phyloP scores from a whole-genome alignment of 345 rosid species.

The Melaleuca alternifolia region DNA sequence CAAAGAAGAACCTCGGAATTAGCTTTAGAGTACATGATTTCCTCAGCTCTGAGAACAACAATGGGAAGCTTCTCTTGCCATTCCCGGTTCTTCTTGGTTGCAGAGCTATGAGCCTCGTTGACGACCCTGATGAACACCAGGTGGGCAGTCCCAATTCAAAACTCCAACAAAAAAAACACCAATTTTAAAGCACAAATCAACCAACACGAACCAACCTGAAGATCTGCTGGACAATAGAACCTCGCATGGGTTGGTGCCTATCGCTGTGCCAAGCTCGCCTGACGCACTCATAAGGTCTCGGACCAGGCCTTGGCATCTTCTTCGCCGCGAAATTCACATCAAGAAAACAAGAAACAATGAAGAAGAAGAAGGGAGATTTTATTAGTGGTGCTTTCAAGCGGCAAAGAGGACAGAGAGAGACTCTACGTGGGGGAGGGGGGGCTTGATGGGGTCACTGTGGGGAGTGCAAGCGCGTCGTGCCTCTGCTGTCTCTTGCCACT shows the following conservation, averaged over 20 bases:
- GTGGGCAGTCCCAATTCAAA: slow-evolving; percentile 7
- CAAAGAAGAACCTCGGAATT: slow-evolving; percentile 70
- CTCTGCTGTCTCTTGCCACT: slow-evolving; percentile 7
- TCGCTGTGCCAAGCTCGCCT: slow-evolving; percentile 98
- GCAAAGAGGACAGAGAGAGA: background rate
- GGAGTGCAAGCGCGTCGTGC: slow-evolving; percentile 8
- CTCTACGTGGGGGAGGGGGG: background rate
- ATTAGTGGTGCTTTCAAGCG: background rate
- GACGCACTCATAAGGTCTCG: slow-evolving; percentile 93
- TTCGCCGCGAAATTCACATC: background rate
- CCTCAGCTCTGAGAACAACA: slow-evolving; percentile 83
- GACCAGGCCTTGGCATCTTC: slow-evolving; percentile 93
- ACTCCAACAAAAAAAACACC: background rate
- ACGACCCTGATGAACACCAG: slow-evolving; percentile 53
- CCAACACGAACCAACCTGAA: slow-evolving; percentile 50
- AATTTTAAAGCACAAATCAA: slow-evolving; percentile 1
- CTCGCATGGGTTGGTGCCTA: slow-evolving; percentile 80
- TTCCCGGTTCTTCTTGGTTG: slow-evolving; percentile 76
- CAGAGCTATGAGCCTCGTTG: slow-evolving; percentile 41
- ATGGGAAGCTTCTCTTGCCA: slow-evolving; percentile 86
- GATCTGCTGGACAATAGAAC: slow-evolving; percentile 81
- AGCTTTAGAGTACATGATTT: slow-evolving; percentile 96
- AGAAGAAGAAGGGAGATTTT: background rate
- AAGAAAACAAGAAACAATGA: background rate
- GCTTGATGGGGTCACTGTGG: slow-evolving; percentile 15